Conservation (phyloP, 805 yeast species). For the Cyberlindnera saturnus region DNA sequence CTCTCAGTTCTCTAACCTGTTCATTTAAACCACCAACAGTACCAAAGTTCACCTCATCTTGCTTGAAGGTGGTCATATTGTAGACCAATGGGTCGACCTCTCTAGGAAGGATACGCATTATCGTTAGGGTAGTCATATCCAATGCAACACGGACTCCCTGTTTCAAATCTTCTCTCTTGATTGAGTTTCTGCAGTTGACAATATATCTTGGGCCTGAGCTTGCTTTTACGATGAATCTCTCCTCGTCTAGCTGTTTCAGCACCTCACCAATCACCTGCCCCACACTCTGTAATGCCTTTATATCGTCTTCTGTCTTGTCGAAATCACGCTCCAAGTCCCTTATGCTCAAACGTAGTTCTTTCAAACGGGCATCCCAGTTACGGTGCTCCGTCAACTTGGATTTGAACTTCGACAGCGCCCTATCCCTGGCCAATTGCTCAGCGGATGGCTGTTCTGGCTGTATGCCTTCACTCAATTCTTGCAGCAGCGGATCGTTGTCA, state of each 20-base stretch:
- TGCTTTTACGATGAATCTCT: constrained; percentile 92
- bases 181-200: constrained; percentile 93
- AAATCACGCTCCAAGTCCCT: constrained; percentile 77
- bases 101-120: constrained; percentile 94
- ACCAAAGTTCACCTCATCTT: constrained; percentile 92
- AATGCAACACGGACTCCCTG: constrained; percentile 95
- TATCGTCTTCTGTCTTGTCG: constrained; percentile 93
- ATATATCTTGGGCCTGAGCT: constrained; percentile 96
- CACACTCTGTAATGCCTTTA: constrained; percentile 92
- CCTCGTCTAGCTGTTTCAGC: constrained; percentile 89
- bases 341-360: constrained; percentile 75
- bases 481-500: constrained; percentile 72
- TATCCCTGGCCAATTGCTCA: constrained; percentile 65
- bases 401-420: constrained; percentile 73
- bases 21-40: constrained; percentile 96
- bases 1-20: constrained; percentile 93
- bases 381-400: constrained; percentile 87
- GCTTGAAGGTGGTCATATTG: constrained; percentile 96
- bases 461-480: constrained; percentile 39
- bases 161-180: constrained; percentile 73
- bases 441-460: constrained; percentile 26
- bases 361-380: constrained; percentile 88
- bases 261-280: constrained; percentile 98
- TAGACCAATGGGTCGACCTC: constrained; percentile 98
- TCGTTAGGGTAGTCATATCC: constrained; percentile 96